phyloP scores from a whole-genome alignment of 2,329 filamentous ascomycete genomes.

The Aspergillus pseudoviridinutans region DNA sequence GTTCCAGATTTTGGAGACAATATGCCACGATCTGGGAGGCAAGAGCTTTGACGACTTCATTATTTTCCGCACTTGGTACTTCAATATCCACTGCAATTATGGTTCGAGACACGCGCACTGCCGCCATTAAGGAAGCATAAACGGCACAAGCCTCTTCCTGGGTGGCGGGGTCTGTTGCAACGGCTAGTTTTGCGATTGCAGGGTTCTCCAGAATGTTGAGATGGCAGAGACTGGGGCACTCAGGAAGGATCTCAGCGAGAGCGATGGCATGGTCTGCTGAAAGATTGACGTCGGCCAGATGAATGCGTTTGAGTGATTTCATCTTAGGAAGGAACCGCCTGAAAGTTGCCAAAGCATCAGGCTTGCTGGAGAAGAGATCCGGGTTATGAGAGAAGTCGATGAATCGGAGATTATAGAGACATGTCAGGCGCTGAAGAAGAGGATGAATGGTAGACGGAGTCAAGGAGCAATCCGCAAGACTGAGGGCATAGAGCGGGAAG shows the following conservation, averaged over 20 bases:
- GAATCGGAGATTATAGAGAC: conserved; percentile 72
- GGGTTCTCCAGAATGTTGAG: conserved; percentile 79
- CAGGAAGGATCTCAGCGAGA: conserved; percentile 83
- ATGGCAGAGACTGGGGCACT: conserved; percentile 76
- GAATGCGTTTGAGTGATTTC: conserved; percentile 72
- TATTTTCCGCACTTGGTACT: conserved; percentile 73
- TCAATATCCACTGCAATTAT: conserved; percentile 91
- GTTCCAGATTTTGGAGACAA: conserved; percentile 86
- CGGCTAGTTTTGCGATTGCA: conserved; percentile 60
- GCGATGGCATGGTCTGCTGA: conserved; percentile 85
- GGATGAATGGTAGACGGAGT: conserved; percentile 67
- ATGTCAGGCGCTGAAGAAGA: conserved; percentile 69
- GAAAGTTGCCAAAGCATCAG: conserved; percentile 70
- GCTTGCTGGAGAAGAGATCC: conserved; percentile 67
- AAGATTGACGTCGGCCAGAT: conserved; percentile 80
- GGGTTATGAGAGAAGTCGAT: conserved; percentile 90
- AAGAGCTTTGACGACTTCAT: conserved; percentile 85
- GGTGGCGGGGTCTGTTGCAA: conserved; percentile 70
- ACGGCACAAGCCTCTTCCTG: conserved; percentile 94
- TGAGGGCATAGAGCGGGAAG: conserved; percentile 71
- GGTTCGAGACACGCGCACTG: conserved; percentile 75
- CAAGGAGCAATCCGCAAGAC: conserved; percentile 80
- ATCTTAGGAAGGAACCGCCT: conserved; percentile 83
- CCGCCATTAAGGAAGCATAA: conserved; percentile 86
- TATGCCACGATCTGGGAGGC: conserved; percentile 95